These are phyloP conservation scores for Boletus eberwhitei DNA, from an alignment of 768 basidiomycete species.

Conservation along the genomic window DNA sequence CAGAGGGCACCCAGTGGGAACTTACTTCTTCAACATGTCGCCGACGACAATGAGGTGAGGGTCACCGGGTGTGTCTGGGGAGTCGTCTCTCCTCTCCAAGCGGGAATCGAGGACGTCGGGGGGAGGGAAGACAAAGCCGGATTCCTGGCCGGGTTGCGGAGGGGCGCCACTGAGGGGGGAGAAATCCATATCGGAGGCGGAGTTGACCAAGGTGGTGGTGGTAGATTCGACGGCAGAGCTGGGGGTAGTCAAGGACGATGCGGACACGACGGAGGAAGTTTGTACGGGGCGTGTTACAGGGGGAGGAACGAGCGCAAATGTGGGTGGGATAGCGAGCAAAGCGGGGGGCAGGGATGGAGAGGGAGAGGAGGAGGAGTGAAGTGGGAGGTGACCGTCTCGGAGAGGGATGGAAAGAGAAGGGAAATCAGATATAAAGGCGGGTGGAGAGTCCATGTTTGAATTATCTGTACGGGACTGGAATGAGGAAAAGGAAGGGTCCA, in stretches of 20 bases:
- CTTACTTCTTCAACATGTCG: conserved; percentile 54
- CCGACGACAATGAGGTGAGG: conserved; percentile 50
- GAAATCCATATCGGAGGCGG: conserved; percentile 26
- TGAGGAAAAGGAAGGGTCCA: background rate
- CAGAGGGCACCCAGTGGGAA: background rate
- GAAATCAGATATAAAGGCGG: conserved; percentile 37
- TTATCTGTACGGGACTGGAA: too few species aligned
- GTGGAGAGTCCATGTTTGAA: background rate
- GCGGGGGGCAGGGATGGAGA: conserved; percentile 34
- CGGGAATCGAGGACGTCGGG: conserved; percentile 23
- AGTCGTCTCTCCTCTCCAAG: conserved; percentile 11
- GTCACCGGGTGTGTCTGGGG: conserved; percentile 37
- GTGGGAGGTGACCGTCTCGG: conserved; percentile 10
- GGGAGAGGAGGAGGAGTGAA: conserved; percentile 19
- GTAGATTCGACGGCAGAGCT: conserved; percentile 18
- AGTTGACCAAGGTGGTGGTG: conserved; percentile 16
- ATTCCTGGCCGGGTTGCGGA: conserved; percentile 14
- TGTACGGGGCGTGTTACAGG: too few species aligned
- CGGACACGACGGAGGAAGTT: background rate
- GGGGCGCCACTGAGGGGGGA: conserved; percentile 15
- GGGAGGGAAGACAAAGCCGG: conserved; percentile 24
- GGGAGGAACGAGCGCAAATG: background rate
- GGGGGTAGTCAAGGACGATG: conserved; percentile 10
- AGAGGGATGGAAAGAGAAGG: conserved; percentile 21
- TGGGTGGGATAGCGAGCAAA: background rate